Conservation (phyloP, 2,329 filamentous ascomycete species). For the Hypomyces rosellus region DNA sequence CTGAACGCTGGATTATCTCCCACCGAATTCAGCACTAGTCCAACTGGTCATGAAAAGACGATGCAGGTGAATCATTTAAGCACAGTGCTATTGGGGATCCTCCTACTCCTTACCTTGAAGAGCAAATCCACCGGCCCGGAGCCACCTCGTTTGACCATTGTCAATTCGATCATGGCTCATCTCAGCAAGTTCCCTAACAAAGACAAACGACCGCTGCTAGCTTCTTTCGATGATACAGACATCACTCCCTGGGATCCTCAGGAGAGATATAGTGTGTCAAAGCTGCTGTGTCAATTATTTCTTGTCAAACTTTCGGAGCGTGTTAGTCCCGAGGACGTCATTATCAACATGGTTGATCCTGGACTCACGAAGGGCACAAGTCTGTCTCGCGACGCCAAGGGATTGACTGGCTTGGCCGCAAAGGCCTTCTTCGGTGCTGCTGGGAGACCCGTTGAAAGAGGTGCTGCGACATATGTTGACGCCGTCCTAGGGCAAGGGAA, state of each 20-base stretch:
- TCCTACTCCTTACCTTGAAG: slow-evolving; percentile 3
- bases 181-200: slow-evolving; percentile 21
- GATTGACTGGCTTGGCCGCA: background rate
- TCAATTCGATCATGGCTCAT: slow-evolving; percentile 24
- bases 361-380: slow-evolving; percentile 23
- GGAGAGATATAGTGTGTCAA: slow-evolving; percentile 25
- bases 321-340: slow-evolving; percentile 26
- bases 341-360: slow-evolving; percentile 31
- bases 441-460: slow-evolving; percentile 29
- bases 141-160: slow-evolving; percentile 21
- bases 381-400: slow-evolving; percentile 13
- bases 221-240: slow-evolving; percentile 21
- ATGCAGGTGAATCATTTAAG: slow-evolving; percentile 29
- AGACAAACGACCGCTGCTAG: slow-evolving; percentile 19
- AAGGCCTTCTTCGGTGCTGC: slow-evolving; percentile 11
- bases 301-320: slow-evolving; percentile 31
- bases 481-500: slow-evolving; percentile 38
- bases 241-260: slow-evolving; percentile 16
- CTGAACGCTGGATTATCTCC: slow-evolving; percentile 28
- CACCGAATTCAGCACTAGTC: slow-evolving; percentile 12
- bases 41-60: slow-evolving; percentile 23
- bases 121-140: slow-evolving; percentile 3
- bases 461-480: slow-evolving; percentile 42
- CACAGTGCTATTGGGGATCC: slow-evolving; percentile 22
- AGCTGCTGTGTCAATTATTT: slow-evolving; percentile 28